Conservation (phyloP, 306 rosid genomes). For the Fragaria ananassa region DNA sequence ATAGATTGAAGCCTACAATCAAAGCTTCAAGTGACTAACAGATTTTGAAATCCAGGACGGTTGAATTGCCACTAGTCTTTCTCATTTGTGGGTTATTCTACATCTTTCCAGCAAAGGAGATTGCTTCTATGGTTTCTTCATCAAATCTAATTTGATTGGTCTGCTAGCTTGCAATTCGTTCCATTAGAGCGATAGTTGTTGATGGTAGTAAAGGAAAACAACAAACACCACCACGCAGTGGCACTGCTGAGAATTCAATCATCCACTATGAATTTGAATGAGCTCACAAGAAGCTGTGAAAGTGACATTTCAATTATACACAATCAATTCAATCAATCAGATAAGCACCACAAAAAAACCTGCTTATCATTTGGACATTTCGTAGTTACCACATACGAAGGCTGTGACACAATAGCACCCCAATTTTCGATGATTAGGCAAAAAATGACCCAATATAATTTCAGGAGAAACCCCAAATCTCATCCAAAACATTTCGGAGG, state of each 20-base stretch:
- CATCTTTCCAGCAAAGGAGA: too few species aligned
- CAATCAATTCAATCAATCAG: conserved; percentile 44
- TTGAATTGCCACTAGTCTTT: too few species aligned
- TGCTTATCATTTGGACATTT: conserved; percentile 44
- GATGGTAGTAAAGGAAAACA: too few species aligned
- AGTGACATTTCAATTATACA: conserved; percentile 41
- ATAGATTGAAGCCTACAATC: too few species aligned
- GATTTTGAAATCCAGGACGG: too few species aligned
- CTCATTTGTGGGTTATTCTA: too few species aligned
- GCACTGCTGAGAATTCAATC: not conserved
- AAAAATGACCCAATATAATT: conserved; percentile 13
- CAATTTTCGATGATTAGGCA: conserved; percentile 3
- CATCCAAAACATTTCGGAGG: conserved; percentile 13
- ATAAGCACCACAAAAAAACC: conserved; percentile 58
- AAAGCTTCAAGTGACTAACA: too few species aligned
- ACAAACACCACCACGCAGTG: too few species aligned
- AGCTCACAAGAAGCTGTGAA: not conserved
- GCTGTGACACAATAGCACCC: conserved; percentile 22
- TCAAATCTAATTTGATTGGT: too few species aligned
- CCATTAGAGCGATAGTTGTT: too few species aligned
- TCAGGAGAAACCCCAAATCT: conserved; percentile 21
- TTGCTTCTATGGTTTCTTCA: too few species aligned
- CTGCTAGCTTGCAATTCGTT: too few species aligned
- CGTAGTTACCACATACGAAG: conserved; percentile 7
- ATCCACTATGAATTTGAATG: not conserved